Conservation (phyloP, 345 rosid species). For the Arabis alpina region DNA sequence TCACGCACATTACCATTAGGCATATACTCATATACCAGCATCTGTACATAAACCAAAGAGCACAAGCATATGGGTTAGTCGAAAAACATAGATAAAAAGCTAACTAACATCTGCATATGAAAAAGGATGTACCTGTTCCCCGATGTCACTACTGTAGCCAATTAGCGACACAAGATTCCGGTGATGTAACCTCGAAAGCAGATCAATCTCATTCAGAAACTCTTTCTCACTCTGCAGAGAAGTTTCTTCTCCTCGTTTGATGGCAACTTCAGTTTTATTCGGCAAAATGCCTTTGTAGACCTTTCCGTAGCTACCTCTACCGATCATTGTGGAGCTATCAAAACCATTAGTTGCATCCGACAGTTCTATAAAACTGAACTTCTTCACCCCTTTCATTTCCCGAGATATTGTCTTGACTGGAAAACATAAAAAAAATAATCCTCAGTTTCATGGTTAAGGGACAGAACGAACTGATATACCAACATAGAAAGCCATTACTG, state of each 20-base stretch:
- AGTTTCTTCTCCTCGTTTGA: constrained; percentile 82
- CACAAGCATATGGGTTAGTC: not conserved
- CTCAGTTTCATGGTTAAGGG: constrained; percentile 19
- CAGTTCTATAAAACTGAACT: constrained; percentile 70
- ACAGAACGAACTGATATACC: not conserved
- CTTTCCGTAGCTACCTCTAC: constrained; percentile 86
- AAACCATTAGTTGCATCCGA: constrained; percentile 71
- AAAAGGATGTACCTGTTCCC: constrained; percentile 64
- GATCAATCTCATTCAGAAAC: constrained; percentile 78
- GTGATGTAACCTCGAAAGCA: constrained; percentile 85
- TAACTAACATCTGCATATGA: constrained; percentile 29
- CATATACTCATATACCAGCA: constrained; percentile 88
- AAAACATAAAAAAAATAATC: constrained; percentile 55
- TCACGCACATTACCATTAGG: constrained; percentile 82
- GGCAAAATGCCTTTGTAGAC: constrained; percentile 74
- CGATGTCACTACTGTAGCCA: constrained; percentile 84
- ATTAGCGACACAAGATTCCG: constrained; percentile 76
- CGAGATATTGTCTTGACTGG: constrained; percentile 25
- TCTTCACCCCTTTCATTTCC: constrained; percentile 58
- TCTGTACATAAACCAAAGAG: constrained; percentile 51
- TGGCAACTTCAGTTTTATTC: constrained; percentile 63
- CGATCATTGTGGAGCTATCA: constrained; percentile 63
- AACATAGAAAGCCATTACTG: constrained; percentile 6
- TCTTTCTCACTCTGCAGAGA: constrained; percentile 85
- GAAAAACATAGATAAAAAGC: constrained; percentile 1